phyloP scores from a whole-genome alignment of 345 rosid genomes.

The Sapria himalayana region DNA sequence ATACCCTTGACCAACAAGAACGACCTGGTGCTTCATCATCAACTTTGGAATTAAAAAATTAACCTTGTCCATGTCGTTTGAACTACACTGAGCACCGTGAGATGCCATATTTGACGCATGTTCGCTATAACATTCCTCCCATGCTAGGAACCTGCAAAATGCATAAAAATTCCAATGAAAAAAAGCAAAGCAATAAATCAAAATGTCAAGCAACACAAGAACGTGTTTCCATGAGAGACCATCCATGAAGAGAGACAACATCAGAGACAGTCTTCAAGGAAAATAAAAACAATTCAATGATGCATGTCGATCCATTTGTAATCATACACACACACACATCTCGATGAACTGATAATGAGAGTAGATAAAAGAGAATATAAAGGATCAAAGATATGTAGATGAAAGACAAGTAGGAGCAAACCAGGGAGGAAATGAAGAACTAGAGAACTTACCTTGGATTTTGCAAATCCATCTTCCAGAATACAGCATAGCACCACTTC shows the following conservation, averaged over 20 bases:
- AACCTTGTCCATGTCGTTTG: conserved; percentile 22
- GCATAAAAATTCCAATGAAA: background rate
- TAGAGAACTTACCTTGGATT: conserved; percentile 44
- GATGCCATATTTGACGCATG: conserved; percentile 14
- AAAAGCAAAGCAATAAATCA: background rate
- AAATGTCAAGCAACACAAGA: background rate
- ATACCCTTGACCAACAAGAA: conserved; percentile 80
- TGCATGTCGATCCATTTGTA: too few species aligned
- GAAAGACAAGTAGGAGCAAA: conserved; percentile 8
- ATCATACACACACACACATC: too few species aligned
- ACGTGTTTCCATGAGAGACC: too few species aligned
- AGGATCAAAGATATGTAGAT: conserved; percentile 13
- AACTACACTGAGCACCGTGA: conserved; percentile 11
- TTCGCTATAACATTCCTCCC: conserved; percentile 72
- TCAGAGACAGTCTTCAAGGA: too few species aligned
- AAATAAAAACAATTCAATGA: too few species aligned
- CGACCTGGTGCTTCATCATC: conserved; percentile 58
- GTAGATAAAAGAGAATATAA: too few species aligned
- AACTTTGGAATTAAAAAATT: conserved; percentile 44
- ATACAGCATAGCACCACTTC: conserved; percentile 82
- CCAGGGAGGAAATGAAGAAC: conserved; percentile 3
- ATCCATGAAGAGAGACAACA: too few species aligned
- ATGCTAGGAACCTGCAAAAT: conserved; percentile 49
- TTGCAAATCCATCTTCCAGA: conserved; percentile 93
- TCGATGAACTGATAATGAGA: too few species aligned